Evolutionary conservation across 169 alveolate species (phyloP), one percentile per base, ranked within the genome.

Genomic region (Plasmodium ovale): DNA sequence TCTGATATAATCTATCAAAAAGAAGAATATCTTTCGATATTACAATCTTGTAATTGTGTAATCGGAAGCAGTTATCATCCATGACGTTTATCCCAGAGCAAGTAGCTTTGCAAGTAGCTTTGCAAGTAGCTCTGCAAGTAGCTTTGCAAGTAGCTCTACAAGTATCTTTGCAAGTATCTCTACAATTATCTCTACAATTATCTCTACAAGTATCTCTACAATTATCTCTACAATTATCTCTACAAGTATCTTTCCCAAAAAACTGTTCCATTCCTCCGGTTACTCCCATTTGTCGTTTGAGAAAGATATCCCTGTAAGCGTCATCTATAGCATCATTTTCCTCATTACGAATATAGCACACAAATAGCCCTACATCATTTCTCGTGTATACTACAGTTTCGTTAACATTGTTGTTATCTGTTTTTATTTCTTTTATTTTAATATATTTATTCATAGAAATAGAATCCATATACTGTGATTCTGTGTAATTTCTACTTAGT

Each of bases 341-440:
- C 10, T 0, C 33, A 51, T 62, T 51, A 1, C 47, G 58, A 23
- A 85, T 39, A 0, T 39, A 25, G 51, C 88, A 91, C 10, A 94
- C 60, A 16, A 73, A 87, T 12, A 94, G 29, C 3, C 96, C 96
- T 3, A 82, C 27, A 37, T 70, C 85, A 72, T 90, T 94, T 42
- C 96, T 69, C 1, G 95, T 92, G 68, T 94, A 94, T 0, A 94
- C 51, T 12, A 92, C 64, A 10, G 94, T 31, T 25, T 87, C 56
- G 29, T 70, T 77, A 23, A 73, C 62, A 77, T 87, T 71, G 33
- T 87, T 92, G 3, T 56, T 88, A 59, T 89, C 94, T 2, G 87
- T 7, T 74, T 70, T 94, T 12, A 94, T 65, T 70, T 94, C 96
- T 31, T 91, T 87, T 9, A 94, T 94, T 49, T 87, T 88, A 21